phyloP scores from a whole-genome alignment of 495 filamentous ascomycete species.

The Xylaria curta region DNA sequence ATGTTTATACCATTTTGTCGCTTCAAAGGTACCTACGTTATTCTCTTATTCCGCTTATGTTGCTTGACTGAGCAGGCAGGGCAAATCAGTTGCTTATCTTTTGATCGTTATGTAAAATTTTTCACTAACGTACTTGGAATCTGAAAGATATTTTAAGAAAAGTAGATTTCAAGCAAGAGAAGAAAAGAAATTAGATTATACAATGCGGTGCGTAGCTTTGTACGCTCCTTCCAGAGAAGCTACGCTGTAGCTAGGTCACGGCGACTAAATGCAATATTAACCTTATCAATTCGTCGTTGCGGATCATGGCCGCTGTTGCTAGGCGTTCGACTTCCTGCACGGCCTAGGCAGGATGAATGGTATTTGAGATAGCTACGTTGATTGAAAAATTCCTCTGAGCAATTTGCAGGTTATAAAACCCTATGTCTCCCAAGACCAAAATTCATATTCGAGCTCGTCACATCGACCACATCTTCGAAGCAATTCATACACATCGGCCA shows the following conservation, averaged over 20 bases:
- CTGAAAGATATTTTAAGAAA: not conserved
- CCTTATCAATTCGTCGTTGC: too few species aligned
- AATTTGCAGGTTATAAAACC: not conserved
- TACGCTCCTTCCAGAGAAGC: too few species aligned
- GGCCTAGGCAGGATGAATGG: too few species aligned
- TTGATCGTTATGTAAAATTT: not conserved
- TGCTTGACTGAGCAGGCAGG: not conserved
- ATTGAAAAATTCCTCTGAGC: too few species aligned
- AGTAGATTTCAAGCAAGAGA: too few species aligned
- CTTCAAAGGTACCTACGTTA: not conserved
- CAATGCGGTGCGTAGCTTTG: not conserved
- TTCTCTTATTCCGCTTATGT: not conserved
- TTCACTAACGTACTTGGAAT: not conserved
- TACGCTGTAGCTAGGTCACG: too few species aligned
- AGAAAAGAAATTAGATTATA: not conserved
- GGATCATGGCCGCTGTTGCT: too few species aligned
- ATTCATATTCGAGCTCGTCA: not conserved
- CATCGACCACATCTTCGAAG: not conserved
- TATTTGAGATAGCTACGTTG: too few species aligned
- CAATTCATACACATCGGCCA: slow-evolving; percentile 48
- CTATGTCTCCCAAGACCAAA: not conserved
- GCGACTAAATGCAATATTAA: too few species aligned
- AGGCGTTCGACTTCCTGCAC: too few species aligned
- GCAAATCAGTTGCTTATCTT: not conserved
- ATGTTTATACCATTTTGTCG: not conserved